Conservation (phyloP, 2,329 filamentous ascomycete genomes). For the Fusarium sacchari region DNA sequence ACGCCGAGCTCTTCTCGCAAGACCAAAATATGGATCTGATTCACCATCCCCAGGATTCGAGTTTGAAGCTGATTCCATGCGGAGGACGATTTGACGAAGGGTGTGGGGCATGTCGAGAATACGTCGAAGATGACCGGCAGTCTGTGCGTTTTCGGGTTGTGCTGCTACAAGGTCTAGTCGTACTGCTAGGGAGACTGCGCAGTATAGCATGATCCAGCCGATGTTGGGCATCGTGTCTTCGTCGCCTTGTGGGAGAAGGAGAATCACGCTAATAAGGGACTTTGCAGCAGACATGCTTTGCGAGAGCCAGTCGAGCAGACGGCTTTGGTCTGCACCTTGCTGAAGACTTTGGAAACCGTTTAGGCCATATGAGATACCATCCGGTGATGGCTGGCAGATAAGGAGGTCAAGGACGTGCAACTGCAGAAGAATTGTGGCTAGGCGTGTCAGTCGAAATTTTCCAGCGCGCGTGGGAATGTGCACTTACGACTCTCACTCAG, state of each 20-base stretch:
- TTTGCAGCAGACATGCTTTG: slow-evolving; percentile 47
- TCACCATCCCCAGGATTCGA: slow-evolving; percentile 16
- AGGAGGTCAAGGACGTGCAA: slow-evolving; percentile 45
- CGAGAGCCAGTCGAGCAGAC: slow-evolving; percentile 44
- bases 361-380: slow-evolving; percentile 42
- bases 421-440: slow-evolving; percentile 44
- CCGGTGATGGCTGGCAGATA: slow-evolving; percentile 44
- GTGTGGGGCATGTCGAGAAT: slow-evolving; percentile 46
- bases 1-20: slow-evolving; percentile 29
- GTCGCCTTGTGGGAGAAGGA: slow-evolving; percentile 43
- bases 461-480: fast-evolving
- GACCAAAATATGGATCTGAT: slow-evolving; percentile 40
- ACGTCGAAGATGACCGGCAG: slow-evolving; percentile 43
- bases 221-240: slow-evolving; percentile 45
- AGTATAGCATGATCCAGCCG: slow-evolving; percentile 48
- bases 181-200: slow-evolving; percentile 44
- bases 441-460: neutral
- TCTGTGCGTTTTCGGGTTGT: slow-evolving; percentile 37
- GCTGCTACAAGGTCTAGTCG: slow-evolving; percentile 46
- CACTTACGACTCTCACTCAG: slow-evolving; percentile 47
- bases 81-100: slow-evolving; percentile 43
- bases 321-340: slow-evolving; percentile 18
- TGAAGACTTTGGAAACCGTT: slow-evolving; percentile 38
- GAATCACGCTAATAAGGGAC: slow-evolving; percentile 43
- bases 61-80: slow-evolving; percentile 41